Percentiles rank a stretch among this genome's conserved stretches.
Conservation (phyloP, 148 eudicot genomes). For the Dysphania ambrosioides region DNA sequence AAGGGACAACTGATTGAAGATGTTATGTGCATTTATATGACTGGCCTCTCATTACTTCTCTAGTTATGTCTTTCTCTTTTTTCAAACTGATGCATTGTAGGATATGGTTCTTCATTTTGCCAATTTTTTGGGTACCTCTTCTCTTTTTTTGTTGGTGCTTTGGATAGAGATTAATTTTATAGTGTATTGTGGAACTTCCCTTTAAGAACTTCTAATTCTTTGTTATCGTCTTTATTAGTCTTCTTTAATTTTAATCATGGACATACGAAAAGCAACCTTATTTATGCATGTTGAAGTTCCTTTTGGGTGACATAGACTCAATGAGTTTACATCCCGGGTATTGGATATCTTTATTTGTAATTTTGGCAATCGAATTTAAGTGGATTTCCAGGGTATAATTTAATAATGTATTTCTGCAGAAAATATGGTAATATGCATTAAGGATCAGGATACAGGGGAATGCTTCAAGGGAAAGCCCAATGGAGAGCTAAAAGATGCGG, state of each 20-base stretch:
- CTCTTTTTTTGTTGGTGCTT: too few relatives aligned
- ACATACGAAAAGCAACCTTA: not conserved
- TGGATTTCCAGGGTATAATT: not conserved
- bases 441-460: constrained; percentile 71
- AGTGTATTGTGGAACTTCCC: not conserved
- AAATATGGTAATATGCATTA: constrained; percentile 96
- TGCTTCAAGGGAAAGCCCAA: constrained; percentile 61
- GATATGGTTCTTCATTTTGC: too few relatives aligned
- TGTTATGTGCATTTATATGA: too few relatives aligned
- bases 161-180: too few relatives aligned
- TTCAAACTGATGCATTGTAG: too few relatives aligned
- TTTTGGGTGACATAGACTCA: not conserved
- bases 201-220: not conserved
- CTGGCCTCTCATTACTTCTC: too few relatives aligned
- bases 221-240: not conserved
- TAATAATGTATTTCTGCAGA: constrained; percentile 42
- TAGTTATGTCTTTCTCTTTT: too few relatives aligned
- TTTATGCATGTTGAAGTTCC: not conserved
- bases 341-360: not conserved
- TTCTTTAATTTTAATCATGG: not conserved
- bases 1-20: too few relatives aligned
- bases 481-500: constrained; percentile 47
- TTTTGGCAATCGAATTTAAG: not conserved
- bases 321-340: not conserved
- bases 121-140: too few relatives aligned